Evolutionary conservation across 139 green algal genomes (phyloP).

Genomic region (Asterochloris sp.): DNA sequence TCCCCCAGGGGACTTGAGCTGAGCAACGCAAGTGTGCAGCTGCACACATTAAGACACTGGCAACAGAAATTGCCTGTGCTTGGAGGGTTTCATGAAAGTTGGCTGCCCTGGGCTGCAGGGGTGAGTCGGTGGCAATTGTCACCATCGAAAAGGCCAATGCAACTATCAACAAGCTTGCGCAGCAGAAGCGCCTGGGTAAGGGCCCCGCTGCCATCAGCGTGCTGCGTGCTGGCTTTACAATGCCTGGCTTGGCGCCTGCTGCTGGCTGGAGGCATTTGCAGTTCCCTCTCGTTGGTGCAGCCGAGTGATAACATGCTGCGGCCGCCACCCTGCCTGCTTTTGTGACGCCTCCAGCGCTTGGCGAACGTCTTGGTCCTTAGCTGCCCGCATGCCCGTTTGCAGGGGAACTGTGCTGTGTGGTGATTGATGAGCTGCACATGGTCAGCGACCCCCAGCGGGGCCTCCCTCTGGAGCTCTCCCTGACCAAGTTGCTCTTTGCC

Average conservation of each 20-base stretch:
- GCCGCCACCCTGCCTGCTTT: not conserved
- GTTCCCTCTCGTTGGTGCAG: not conserved
- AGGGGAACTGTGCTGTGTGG: constrained; percentile 54
- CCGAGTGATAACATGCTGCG: not conserved
- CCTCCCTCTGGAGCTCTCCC: constrained; percentile 91
- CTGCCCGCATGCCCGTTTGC: not conserved
- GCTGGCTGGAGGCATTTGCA: not conserved
- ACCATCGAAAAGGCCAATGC: constrained; percentile 87
- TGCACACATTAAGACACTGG: not conserved
- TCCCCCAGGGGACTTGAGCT: no score
- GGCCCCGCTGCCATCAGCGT: not conserved
- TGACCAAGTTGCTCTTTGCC: constrained; percentile 85
- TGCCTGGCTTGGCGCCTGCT: not conserved
- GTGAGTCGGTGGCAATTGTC: constrained; percentile 68
- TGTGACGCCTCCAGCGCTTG: not conserved
- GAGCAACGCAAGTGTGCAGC: not conserved
- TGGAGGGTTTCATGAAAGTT: not conserved
- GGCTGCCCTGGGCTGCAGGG: constrained; percentile 16
- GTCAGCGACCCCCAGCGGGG: constrained; percentile 74
- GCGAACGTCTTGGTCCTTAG: not conserved
- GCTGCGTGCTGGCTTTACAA: not conserved
- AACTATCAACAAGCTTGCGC: constrained; percentile 51
- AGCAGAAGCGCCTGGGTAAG: constrained; percentile 28
- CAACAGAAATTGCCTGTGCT: not conserved
- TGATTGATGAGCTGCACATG: constrained; percentile 95